These are phyloP conservation scores for Pisolithus marmoratus DNA, from an alignment of 768 basidiomycete species.

Conservation along the genomic window DNA sequence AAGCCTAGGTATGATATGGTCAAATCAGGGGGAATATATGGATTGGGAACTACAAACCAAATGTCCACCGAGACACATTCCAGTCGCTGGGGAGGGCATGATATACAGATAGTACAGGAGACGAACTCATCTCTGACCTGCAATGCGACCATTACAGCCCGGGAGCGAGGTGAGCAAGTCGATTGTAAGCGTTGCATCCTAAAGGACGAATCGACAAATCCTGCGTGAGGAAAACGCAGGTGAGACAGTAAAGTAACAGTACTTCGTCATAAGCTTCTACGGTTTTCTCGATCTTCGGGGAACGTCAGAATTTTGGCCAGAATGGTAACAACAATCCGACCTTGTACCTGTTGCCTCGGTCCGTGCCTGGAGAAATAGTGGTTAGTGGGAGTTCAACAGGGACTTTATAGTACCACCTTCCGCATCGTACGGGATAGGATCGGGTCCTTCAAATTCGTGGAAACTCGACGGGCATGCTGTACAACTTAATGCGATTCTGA, in stretches of 20 bases:
- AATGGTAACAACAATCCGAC: constrained; percentile 26
- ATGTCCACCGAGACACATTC: constrained; percentile 89
- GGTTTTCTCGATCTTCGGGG: constrained; percentile 78
- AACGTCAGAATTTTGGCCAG: constrained; percentile 1
- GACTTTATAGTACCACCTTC: constrained; percentile 49
- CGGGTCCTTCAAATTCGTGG: constrained; percentile 90
- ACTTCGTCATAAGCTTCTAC: constrained; percentile 88
- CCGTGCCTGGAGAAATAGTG: constrained; percentile 52
- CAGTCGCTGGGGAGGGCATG: constrained; percentile 50
- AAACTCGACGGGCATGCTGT: constrained; percentile 79
- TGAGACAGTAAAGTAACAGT: neutral
- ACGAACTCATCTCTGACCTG: constrained; percentile 39
- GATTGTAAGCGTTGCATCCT: constrained; percentile 77
- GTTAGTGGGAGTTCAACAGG: constrained; percentile 2
- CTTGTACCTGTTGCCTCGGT: constrained; percentile 92
- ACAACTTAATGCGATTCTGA: neutral
- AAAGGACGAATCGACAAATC: neutral
- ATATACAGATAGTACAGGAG: neutral
- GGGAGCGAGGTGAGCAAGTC: constrained; percentile 66
- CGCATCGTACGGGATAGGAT: constrained; percentile 80
- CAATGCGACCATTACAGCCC: constrained; percentile 91
- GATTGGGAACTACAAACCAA: constrained; percentile 42
- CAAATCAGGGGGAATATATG: neutral
- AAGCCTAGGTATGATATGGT: constrained; percentile 34
- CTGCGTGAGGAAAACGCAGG: neutral